Evolutionary conservation across 2,329 filamentous ascomycete genomes (phyloP), one percentile per base, ranked within the genome.

Genomic region (Colletotrichum truncatum): DNA sequence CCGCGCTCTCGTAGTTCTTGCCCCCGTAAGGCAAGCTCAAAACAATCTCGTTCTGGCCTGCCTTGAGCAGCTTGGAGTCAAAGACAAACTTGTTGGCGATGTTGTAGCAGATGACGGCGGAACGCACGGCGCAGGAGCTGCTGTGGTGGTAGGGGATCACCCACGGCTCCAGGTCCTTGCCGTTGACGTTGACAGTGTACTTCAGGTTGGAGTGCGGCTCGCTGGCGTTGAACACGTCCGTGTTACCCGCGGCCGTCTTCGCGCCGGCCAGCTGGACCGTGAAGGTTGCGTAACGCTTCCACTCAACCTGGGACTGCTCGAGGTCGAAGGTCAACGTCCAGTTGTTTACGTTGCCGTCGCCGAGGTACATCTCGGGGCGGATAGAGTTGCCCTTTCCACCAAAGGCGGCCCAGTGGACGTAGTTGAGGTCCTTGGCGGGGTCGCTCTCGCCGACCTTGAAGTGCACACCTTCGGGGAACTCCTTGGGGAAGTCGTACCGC

Each of bases 231-330:
- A 76, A 86, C 1, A 84, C 77, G 72, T 89, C 86, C 1, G 85
- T 88, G 69, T 89, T 89, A 1, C 87, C 86, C 0, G 84, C 81
- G 4, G 86, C 86, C 0, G 85, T 87, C 76, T 90, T 90, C 2
- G 84, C 88, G 3, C 84, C 88, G 0, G 88, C 88, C 1, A 91
- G 79, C 71, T 90, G 88, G 1, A 91, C 81, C 0, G 88, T 90
- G 25, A 91, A 83, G 0, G 85, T 89, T 0, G 86, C 88, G 23
- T 78, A 75, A 28, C 73, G 77, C 61, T 78, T 82, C 6, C 75
- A 73, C 3, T 73, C 69, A 1, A 88, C 69, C 52, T 85, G 76
- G 0, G 75, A 70, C 28, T 77, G 72, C 5, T 76, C 74, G 49
- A 68, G 59, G 64, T 83, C 77, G 66, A 86, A 88, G 1, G 80